Evolutionary conservation across 2,329 filamentous ascomycete genomes (phyloP), one percentile per base, ranked within the genome.

Genomic region (Biscogniauxia sp.): DNA sequence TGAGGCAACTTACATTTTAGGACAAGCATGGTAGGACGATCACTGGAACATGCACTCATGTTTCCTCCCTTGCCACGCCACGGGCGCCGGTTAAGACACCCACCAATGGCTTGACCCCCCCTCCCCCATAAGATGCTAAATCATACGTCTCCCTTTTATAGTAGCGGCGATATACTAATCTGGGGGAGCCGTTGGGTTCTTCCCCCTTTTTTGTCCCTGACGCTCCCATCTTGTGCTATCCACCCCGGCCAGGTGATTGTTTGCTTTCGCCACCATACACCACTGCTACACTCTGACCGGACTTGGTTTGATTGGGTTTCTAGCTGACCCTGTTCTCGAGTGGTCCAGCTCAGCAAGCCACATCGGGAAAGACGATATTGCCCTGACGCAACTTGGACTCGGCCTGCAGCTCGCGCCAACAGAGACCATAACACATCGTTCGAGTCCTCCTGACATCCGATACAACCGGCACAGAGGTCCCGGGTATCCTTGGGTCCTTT

Each of bases 1-100:
- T 69, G 62, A 66, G 71, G 65, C 63, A 64, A 69, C 67, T 68
- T 67, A 57, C 59, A 58, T 55, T 62, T 66, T 60, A 65, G 65
- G 63, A 71, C 70, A 66, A 65, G 68, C 70, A 72, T 72, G 63
- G 64, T 68, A 55, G 58, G 62, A 64, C 65, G 69, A 73, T 74
- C 71, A 73, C 71, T 70, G 71, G 72, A 71, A 69, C 69, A 68
- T 64, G 64, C 64, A 63, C 68, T 56, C 65, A 70, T 68, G 69
- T 71, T 70, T 59, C 63, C 63, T 68, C 61, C 66, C 68, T 68
- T 68, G 66, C 66, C 62, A 62, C 61, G 60, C 68, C 66, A 66
- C 61, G 65, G 63, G 61, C 65, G 64, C 60, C 63, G 52, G 26
- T 32, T 37, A 51, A 15, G 45, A 45, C 37, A 45, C 37, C 37